Evolutionary conservation across 2,329 filamentous ascomycete species (phyloP), one percentile per base, ranked within the genome.

Genomic region (Alternaria angustiovoidea): DNA sequence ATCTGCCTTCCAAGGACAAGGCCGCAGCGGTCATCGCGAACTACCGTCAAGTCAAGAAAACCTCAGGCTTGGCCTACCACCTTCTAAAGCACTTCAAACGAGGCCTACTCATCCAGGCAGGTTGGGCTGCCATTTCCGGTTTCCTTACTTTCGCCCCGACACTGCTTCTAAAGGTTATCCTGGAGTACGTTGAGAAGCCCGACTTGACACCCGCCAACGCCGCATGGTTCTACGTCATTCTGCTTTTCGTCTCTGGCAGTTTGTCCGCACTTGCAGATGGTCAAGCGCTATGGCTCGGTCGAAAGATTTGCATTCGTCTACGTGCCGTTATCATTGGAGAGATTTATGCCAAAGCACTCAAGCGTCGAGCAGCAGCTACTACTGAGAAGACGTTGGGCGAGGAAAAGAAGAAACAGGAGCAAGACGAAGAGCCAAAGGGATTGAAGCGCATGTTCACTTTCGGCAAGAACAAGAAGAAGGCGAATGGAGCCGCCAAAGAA

Each of bases 311-410:
- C 79, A 94, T 99, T 70, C 90, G 93, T 63, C 85, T 98, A 43
- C 91, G 94, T 64, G 94, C 95, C 51, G 95, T 99, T 74, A 93
- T 99, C 63, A 93, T 99, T 67, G 95, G 95, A 56, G 95, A 99
- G 74, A 95, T 99, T 47, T 99, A 99, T 77, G 92, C 93, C 58
- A 99, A 99, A 81, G 93, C 95, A 1, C 85, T 99, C 18, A 89
- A 96, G 65, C 89, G 95, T 69, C 96, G 96, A 79, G 94, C 93
- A 18, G 90, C 93, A 22, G 89, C 94, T 8, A 76, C 76, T 8
- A 87, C 89, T 18, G 93, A 98, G 68, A 89, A 90, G 54, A 84
- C 90, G 0, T 83, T 95, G 16, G 91, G 92, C 32, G 83, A 86
- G 54, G 80, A 82, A 42, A 81, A 83, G 59, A 82, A 84, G 64